Conservation (phyloP, 2,329 filamentous ascomycete genomes). For the Diaporthe sp. region DNA sequence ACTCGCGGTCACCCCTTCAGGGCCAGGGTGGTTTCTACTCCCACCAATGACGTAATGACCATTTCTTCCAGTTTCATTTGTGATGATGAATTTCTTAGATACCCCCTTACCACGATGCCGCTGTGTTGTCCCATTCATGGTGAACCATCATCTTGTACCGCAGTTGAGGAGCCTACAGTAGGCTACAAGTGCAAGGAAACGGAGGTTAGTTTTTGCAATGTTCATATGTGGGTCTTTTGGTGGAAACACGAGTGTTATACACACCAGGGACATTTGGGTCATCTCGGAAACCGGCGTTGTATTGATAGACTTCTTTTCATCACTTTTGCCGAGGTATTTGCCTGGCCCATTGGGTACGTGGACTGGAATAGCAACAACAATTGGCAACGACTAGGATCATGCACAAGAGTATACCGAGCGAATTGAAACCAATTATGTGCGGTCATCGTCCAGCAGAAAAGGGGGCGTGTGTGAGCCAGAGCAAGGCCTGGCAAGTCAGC, state of each 20-base stretch:
- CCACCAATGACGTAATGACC: conserved; percentile 29
- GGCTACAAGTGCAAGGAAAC: neutral
- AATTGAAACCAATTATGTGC: neutral
- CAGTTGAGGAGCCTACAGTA: neutral
- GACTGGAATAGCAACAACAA: neutral
- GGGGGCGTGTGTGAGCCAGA: neutral
- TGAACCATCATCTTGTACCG: conserved; percentile 1
- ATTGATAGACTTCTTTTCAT: conserved; percentile 6
- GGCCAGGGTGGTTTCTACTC: conserved; percentile 50
- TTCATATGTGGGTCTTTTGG: neutral
- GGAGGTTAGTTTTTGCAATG: neutral
- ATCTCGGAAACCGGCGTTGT: neutral
- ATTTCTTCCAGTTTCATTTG: conserved; percentile 24
- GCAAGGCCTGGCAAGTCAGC: no score
- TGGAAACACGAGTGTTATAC: neutral
- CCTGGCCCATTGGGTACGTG: neutral
- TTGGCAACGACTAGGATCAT: neutral
- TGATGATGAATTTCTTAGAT: conserved; percentile 18
- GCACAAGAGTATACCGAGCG: neutral
- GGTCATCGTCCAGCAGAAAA: neutral
- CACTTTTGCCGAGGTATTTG: neutral
- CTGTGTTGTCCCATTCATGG: neutral
- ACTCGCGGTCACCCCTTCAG: conserved; percentile 53
- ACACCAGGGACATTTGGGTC: neutral
- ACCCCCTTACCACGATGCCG: conserved; percentile 11